Evolutionary conservation across 257 asterid genomes (phyloP).

Genomic region (Datura wrightii): DNA sequence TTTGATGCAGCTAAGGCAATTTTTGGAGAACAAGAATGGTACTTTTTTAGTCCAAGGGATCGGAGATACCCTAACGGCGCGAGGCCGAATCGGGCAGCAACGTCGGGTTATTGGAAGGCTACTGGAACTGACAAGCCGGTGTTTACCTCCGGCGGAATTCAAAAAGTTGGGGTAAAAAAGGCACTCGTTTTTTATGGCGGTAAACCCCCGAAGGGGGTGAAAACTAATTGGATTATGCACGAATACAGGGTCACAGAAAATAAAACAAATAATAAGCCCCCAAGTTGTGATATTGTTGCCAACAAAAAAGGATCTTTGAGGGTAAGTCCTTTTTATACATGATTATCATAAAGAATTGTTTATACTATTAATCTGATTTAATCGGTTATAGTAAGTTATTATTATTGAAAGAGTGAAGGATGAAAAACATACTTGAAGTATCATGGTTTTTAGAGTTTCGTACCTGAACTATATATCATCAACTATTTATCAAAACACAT

Average conservation of each 20-base stretch:
- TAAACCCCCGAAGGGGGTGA: constrained; percentile 63
- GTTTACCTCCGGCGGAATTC: constrained; percentile 58
- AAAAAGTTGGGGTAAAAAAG: constrained; percentile 63
- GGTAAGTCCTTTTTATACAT: constrained; percentile 7
- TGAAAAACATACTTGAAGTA: no score
- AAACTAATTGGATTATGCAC: constrained; percentile 69
- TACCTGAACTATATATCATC: no score
- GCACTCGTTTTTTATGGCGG: constrained; percentile 64
- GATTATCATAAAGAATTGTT: no score
- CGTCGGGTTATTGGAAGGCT: constrained; percentile 68
- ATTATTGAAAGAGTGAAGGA: background rate
- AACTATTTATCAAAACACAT: no score
- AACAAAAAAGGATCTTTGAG: constrained; percentile 35
- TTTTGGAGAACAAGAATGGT: constrained; percentile 72
- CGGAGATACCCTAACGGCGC: constrained; percentile 65
- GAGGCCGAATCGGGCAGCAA: constrained; percentile 61
- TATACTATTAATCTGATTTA: no score
- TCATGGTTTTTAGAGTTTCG: no score
- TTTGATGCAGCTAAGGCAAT: constrained; percentile 50
- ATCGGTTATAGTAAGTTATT: no score
- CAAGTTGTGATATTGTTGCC: constrained; percentile 45
- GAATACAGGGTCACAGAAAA: constrained; percentile 59
- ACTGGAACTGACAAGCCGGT: constrained; percentile 67
- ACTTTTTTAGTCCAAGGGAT: constrained; percentile 65
- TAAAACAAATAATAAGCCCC: constrained; percentile 52